Percentiles rank a stretch among this genome's conserved stretches.
phyloP scores from a whole-genome alignment of 2,329 filamentous ascomycete species.

The Phoma sp. region DNA sequence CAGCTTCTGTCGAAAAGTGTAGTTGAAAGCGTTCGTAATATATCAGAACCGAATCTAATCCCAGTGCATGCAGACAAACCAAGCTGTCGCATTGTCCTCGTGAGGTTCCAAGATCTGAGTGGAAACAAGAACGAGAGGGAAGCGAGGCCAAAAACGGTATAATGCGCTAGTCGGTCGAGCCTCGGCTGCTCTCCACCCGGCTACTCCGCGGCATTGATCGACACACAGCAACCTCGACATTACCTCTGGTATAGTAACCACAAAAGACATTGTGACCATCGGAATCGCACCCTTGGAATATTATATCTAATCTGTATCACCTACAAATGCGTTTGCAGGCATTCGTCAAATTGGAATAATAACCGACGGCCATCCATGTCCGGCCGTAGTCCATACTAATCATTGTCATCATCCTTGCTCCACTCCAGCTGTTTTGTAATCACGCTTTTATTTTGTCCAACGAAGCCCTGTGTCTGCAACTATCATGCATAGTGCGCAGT shows the following conservation, averaged over 20 bases:
- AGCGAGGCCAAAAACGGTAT: background rate
- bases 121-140: too few relatives aligned
- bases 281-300: background rate
- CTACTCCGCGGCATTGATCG: background rate
- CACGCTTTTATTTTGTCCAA: slow-evolving; percentile 16
- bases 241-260: background rate
- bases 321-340: background rate
- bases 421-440: slow-evolving; percentile 39
- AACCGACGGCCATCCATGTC: background rate
- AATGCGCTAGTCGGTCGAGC: background rate
- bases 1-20: too few relatives aligned
- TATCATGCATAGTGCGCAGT: slow-evolving; percentile 11
- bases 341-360: background rate
- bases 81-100: too few relatives aligned
- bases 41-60: too few relatives aligned
- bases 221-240: background rate
- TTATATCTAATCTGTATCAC: background rate
- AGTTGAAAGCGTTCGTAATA: too few relatives aligned
- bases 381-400: slow-evolving; percentile 25
- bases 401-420: slow-evolving; percentile 23
- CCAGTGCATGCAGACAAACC: too few relatives aligned
- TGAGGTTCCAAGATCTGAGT: too few relatives aligned
- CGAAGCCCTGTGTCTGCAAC: background rate
- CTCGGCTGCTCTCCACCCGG: background rate
- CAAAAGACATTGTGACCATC: background rate